Percentiles rank a stretch among this genome's conserved stretches.
phyloP scores from a whole-genome alignment of 176 grass and related monocot species.

The Oryza longistaminata region DNA sequence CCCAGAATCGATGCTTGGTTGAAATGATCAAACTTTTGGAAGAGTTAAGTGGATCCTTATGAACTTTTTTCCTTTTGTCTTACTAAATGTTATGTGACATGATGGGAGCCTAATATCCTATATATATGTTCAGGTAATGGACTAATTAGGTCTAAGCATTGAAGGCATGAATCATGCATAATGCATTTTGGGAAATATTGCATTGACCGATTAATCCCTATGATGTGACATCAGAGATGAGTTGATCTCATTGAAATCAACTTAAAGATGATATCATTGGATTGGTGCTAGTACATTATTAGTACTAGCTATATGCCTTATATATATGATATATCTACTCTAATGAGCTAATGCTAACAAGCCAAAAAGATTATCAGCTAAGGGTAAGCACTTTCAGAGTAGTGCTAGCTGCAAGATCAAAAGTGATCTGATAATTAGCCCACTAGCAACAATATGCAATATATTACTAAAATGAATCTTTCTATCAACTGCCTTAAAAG shows the following conservation, averaged over 20 bases:
- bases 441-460: constrained; percentile 19
- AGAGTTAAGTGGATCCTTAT: not conserved
- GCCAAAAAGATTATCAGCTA: not conserved
- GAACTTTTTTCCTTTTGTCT: not conserved
- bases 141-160: constrained; percentile 4
- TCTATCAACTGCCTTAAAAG: not conserved
- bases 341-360: not conserved
- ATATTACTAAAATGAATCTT: not conserved
- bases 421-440: constrained; percentile 10
- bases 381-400: not conserved
- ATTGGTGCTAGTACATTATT: not conserved
- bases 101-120: not conserved
- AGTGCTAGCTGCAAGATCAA: constrained; percentile 1
- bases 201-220: not conserved
- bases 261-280: not conserved
- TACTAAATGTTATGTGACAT: not conserved
- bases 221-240: not conserved
- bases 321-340: not conserved
- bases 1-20: not conserved
- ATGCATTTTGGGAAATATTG: not conserved
- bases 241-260: not conserved
- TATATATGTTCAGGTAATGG: not conserved
- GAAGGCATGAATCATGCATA: not conserved
- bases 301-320: not conserved
- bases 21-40: not conserved